phyloP scores from a whole-genome alignment of 2,329 filamentous ascomycete species.

The Fusarium nanum region DNA sequence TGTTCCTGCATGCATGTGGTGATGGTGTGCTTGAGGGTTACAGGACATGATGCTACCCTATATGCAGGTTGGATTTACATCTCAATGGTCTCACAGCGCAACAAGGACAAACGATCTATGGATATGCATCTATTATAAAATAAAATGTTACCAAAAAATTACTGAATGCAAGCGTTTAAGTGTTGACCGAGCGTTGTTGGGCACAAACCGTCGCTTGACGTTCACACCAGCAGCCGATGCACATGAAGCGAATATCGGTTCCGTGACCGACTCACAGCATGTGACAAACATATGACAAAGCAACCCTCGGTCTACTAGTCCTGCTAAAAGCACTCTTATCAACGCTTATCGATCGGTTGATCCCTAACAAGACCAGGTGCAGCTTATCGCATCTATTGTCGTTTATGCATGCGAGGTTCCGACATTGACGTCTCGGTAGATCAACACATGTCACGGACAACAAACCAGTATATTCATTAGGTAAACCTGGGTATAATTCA shows the following conservation, averaged over 20 bases:
- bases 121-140: neutral
- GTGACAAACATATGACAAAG: neutral
- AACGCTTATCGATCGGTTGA: neutral
- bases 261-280: neutral
- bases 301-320: neutral
- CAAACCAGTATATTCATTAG: neutral
- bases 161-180: neutral
- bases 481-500: neutral
- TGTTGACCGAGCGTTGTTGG: neutral
- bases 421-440: neutral
- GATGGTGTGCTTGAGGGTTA: neutral
- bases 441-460: neutral
- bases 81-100: neutral
- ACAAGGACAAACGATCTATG: neutral
- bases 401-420: neutral
- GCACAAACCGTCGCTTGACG: neutral
- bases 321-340: neutral
- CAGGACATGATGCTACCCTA: neutral
- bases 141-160: accelerated
- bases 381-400: neutral
- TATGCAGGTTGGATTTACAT: neutral
- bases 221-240: accelerated
- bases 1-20: neutral
- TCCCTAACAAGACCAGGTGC: neutral
- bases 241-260: neutral